Conservation (phyloP, 2,329 filamentous ascomycete genomes). For the Aspergillus versicolor region DNA sequence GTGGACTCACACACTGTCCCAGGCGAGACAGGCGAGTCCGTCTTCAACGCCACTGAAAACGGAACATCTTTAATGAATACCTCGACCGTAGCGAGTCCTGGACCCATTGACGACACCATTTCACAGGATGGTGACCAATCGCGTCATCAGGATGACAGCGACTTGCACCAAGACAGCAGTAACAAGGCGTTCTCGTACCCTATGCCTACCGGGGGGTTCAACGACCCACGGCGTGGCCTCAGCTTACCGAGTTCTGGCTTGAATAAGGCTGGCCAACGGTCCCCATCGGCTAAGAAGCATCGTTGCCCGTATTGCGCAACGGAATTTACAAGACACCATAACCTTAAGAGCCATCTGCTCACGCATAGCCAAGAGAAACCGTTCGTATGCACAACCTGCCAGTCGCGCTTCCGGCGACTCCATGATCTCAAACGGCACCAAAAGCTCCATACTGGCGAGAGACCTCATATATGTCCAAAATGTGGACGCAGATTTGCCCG, state of each 20-base stretch:
- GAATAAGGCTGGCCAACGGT: constrained; percentile 60
- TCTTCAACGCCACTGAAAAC: constrained; percentile 53
- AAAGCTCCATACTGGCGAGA: constrained; percentile 94
- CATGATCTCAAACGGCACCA: constrained; percentile 95
- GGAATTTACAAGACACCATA: constrained; percentile 95
- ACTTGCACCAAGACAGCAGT: constrained; percentile 39
- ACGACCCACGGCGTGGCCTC: constrained; percentile 57
- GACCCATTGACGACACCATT: constrained; percentile 45
- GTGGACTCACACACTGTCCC: constrained; percentile 53
- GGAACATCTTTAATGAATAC: constrained; percentile 52
- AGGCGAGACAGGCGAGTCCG: constrained; percentile 45
- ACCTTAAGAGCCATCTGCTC: constrained; percentile 93
- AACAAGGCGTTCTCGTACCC: constrained; percentile 66
- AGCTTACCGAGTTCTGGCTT: constrained; percentile 59
- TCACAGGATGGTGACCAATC: constrained; percentile 45
- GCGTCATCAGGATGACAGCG: constrained; percentile 35
- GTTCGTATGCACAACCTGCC: constrained; percentile 89
- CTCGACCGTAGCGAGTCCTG: constrained; percentile 49
- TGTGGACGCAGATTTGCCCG: constrained; percentile 93
- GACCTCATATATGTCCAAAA: constrained; percentile 90
- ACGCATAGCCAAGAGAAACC: constrained; percentile 99
- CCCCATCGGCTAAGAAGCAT: constrained; percentile 82
- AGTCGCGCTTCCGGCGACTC: constrained; percentile 85
- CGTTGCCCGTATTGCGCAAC: constrained; percentile 96
- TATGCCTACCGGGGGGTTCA: constrained; percentile 52